Conservation (phyloP, 768 basidiomycete genomes). For the Lactarius akahatsu region DNA sequence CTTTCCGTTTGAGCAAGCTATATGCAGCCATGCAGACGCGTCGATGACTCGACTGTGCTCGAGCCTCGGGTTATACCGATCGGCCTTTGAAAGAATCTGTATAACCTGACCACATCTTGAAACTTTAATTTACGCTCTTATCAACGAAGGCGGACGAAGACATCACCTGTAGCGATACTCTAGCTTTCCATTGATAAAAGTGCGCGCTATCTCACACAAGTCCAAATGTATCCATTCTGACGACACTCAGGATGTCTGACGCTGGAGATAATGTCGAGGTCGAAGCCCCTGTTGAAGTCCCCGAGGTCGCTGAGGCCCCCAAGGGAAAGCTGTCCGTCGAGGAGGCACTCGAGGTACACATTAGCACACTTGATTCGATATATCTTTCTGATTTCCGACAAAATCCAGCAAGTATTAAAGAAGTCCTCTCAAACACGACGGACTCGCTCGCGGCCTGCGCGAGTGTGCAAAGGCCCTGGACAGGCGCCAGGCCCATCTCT, state of each 20-base stretch:
- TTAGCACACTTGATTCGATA: neutral
- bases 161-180: constrained; percentile 44
- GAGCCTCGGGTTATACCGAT: constrained; percentile 44
- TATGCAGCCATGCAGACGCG: neutral
- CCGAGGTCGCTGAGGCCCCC: constrained; percentile 87
- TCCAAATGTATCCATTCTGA: neutral
- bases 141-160: constrained; percentile 97
- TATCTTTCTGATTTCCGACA: neutral
- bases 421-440: constrained; percentile 98
- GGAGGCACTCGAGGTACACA: constrained; percentile 80
- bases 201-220: constrained; percentile 26
- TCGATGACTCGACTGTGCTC: neutral
- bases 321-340: constrained; percentile 96
- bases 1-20: neutral
- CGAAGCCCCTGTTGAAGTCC: constrained; percentile 56
- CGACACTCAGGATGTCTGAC: constrained; percentile 78
- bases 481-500: constrained; percentile 97
- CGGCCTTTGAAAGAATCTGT: constrained; percentile 50
- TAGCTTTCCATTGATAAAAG: constrained; percentile 29
- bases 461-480: constrained; percentile 98
- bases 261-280: constrained; percentile 81
- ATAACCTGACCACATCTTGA: constrained; percentile 38
- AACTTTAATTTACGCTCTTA: constrained; percentile 67
- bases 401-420: constrained; percentile 91
- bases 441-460: constrained; percentile 95